Conservation (phyloP, 495 filamentous ascomycete species). For the Penicillium paxilli region DNA sequence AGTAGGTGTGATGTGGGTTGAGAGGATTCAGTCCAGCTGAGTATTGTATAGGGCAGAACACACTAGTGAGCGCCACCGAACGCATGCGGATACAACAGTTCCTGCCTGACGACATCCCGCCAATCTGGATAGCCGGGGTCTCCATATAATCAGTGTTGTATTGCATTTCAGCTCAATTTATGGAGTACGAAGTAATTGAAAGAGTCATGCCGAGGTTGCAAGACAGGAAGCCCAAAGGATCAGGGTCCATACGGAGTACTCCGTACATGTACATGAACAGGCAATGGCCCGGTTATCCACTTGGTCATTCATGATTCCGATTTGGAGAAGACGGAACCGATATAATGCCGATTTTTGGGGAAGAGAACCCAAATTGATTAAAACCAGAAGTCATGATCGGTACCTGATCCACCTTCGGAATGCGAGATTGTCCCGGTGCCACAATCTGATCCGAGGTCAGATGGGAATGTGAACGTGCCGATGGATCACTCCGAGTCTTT, state of each 20-base stretch:
- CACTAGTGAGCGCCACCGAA: not conserved
- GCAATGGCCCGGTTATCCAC: not conserved
- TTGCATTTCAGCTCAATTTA: not conserved
- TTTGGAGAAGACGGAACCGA: too few relatives aligned
- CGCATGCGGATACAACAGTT: not conserved
- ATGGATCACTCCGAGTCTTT: too few relatives aligned
- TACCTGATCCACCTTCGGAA: slow-evolving; percentile 4
- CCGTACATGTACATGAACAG: too few relatives aligned
- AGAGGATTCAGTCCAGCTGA: too few relatives aligned
- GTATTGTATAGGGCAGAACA: too few relatives aligned
- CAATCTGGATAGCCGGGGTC: not conserved
- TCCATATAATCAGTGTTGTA: not conserved
- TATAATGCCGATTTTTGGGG: too few relatives aligned
- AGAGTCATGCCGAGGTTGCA: not conserved
- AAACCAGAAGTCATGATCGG: not conserved
- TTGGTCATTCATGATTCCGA: not conserved
- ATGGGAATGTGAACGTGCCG: not conserved
- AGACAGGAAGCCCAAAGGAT: not conserved
- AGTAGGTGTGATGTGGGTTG: too few relatives aligned
- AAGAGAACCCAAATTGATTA: not conserved
- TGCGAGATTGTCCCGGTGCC: not conserved
- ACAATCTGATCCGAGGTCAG: slow-evolving; percentile 1
- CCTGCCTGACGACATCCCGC: not conserved
- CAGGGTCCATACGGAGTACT: not conserved
- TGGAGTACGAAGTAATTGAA: too few relatives aligned